phyloP scores from a whole-genome alignment of 345 rosid species.

The Gossypium thurberi region DNA sequence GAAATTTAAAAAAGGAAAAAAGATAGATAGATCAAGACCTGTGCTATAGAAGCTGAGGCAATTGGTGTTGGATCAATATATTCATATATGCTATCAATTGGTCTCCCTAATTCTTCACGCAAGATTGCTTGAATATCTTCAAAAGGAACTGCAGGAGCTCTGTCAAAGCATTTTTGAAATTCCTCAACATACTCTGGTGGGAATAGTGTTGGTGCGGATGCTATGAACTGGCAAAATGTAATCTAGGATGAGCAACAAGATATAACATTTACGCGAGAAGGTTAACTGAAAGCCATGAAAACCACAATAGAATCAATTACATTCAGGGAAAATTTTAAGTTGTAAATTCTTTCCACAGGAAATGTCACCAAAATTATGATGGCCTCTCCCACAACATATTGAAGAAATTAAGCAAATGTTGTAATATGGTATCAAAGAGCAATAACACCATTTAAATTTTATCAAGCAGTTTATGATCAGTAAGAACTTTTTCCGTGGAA shows the following conservation, averaged over 20 bases:
- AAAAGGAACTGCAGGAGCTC: slow-evolving; percentile 74
- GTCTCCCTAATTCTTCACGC: slow-evolving; percentile 81
- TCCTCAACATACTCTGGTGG: slow-evolving; percentile 83
- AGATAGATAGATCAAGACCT: slow-evolving; percentile 32
- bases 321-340: background rate
- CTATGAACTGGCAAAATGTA: slow-evolving; percentile 58
- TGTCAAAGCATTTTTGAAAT: slow-evolving; percentile 93
- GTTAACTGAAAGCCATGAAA: background rate
- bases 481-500: background rate
- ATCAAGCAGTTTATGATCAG: background rate
- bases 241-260: slow-evolving; percentile 14
- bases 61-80: slow-evolving; percentile 82
- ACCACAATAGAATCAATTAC: background rate
- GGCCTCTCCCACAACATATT: background rate
- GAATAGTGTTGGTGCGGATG: slow-evolving; percentile 91
- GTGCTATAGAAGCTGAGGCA: slow-evolving; percentile 98
- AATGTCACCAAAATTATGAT: background rate
- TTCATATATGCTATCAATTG: slow-evolving; percentile 73
- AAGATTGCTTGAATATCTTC: slow-evolving; percentile 65
- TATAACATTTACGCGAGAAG: background rate
- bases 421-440: background rate
- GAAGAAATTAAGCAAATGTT: slow-evolving; percentile 1
- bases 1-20: background rate
- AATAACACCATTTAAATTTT: background rate
- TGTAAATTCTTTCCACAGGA: background rate